Base-by-base conservation (phyloP, 163 green algal species). In the Scenedesmus sp. region DNA sequence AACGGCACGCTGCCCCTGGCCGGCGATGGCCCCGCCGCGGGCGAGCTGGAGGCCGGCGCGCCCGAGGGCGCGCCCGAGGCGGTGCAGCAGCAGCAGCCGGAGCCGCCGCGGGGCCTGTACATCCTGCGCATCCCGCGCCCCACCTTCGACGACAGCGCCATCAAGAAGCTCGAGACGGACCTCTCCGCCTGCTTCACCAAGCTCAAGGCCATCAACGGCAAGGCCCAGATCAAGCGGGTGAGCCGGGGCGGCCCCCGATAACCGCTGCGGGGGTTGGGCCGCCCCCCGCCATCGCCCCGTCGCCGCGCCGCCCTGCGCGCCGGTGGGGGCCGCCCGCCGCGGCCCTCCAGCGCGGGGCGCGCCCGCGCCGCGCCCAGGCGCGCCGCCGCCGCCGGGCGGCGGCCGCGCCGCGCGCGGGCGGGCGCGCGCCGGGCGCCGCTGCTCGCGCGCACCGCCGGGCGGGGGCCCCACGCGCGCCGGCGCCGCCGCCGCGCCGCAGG, bases 121-220 rank as follows among this genome's bases (percentile, higher is more conserved):
- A 83, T 92, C 24, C 72, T 92, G 18, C 75, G 88, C 34, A 33
- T 92, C 0, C 81, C 88, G 0, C 64, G 77, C 24, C 84, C 88
- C 0, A 71, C 74, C 0, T 71, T 88, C 11, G 85, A 91, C 65
- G 85, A 88, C 39, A 65, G 65, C 17, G 42, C 39, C n/a, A 45
- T 88, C 11, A 87, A 89, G 69, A 72, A 80, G 50, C 76, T 89
- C 14, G 79, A 88, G 50, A 45, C 56, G 2, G 81, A 93, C 51
- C 87, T 93, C 28, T 60, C 82, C 14, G 72, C 39, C 14, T 64
- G 82, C 10, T 66, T 91, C 22, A 62, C 70, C 17, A 86, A 87
- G 74, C 77, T 91, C 0, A 91, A 90, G 78, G 77, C 36, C 0
- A 76, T 86, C 15, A 91, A 88, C 69, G 70, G 74, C 14, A 80